Evolutionary conservation across 2,329 filamentous ascomycete genomes (phyloP).

Genomic region (Mariannaea sp.): DNA sequence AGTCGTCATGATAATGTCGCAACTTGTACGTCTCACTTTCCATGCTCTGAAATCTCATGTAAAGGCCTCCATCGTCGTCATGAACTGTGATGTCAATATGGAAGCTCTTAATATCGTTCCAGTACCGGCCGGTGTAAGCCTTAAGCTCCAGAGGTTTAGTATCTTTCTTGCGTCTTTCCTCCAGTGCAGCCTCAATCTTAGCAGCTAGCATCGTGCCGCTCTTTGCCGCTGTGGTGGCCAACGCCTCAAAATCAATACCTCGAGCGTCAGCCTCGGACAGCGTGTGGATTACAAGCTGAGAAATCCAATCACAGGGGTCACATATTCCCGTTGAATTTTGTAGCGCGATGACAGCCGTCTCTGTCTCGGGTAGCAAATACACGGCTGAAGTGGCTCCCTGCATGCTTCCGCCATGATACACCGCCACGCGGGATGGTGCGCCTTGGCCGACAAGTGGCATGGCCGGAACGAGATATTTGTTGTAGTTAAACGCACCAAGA

Average conservation of each 20-base stretch:
- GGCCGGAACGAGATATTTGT: neutral
- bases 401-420: conserved; percentile 4
- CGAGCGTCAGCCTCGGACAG: neutral
- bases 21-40: neutral
- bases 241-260: neutral
- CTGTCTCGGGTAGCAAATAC: neutral
- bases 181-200: neutral
- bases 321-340: conserved; percentile 1
- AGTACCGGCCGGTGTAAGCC: neutral
- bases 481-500: neutral
- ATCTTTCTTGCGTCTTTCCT: neutral
- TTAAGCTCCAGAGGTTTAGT: neutral
- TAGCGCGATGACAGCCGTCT: neutral
- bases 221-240: neutral
- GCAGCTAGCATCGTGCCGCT: neutral
- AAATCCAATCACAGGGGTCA: neutral
- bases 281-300: neutral
- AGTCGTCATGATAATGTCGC: neutral
- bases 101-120: neutral
- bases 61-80: neutral
- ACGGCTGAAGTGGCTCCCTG: neutral
- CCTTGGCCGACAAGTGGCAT: neutral
- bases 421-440: neutral
- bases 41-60: neutral
- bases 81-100: neutral